Evolutionary conservation across 1,284 basidiomycete species (phyloP), one percentile per base, ranked within the genome.

Genomic region (Xerocomus nothofagi): DNA sequence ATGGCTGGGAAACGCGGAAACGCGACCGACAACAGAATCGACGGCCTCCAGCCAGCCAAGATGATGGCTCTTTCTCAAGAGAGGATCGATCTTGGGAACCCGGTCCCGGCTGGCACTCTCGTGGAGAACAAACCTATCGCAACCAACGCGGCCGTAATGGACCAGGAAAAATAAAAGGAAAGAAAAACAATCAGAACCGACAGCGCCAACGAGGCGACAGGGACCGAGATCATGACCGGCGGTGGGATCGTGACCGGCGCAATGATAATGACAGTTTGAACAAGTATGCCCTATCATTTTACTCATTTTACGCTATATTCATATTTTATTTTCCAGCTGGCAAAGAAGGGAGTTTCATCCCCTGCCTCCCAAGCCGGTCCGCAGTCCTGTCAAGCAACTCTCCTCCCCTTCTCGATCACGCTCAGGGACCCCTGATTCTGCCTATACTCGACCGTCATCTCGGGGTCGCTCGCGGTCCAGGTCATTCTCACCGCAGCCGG

Each of bases 181-280:
- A 69, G 51, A 73, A 71, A 51, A 68, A 63, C 38, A 70, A 64
- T 50, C 68, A 73, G 47, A 71, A 70, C 50, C 72, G 73, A 47
- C 76, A 72, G 53, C 75, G 82, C 43, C 84, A 84, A 57, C 82
- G 82, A 78, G 73, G 78, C 44, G 64, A 66, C 45, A 60, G 6
- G 38, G 65, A 69, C 34, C 62, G 67, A 39, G 67, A 74, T 38
- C 66, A 72, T 53, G 70, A 69, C 50, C 66, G 72, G 18, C 69
- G 72, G 44, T 72, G 73, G 56, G 77, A 77, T 55, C 75, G 81
- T 40, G 84, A 85, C 59, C 81, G 83, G 76, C 75, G 78, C 49
- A 74, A 73, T 39, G 83, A 86, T 49, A 85, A 86, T 50, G 75
- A 76, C 18, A 78, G 76, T 57, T 65, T 82, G 53, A 89, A 89